Conservation (phyloP, 2,329 filamentous ascomycete species). For the Leptographium galeiforme region DNA sequence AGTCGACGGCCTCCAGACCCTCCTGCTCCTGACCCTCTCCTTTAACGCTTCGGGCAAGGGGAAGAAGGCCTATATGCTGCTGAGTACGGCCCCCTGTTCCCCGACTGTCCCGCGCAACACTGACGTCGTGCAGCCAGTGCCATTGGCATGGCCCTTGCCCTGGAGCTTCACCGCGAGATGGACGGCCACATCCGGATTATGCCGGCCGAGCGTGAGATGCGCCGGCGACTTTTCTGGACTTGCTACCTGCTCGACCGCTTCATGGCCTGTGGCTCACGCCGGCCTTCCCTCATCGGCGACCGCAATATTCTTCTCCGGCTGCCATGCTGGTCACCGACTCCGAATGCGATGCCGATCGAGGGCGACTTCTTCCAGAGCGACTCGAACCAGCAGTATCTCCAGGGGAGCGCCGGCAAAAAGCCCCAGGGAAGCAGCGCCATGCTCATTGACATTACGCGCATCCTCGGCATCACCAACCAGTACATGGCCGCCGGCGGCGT, state of each 20-base stretch:
- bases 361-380: constrained; percentile 71
- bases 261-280: constrained; percentile 64
- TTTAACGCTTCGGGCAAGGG: constrained; percentile 67
- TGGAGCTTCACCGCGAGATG: constrained; percentile 68
- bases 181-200: constrained; percentile 48
- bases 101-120: constrained; percentile 7
- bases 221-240: constrained; percentile 75
- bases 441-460: constrained; percentile 72
- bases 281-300: constrained; percentile 68
- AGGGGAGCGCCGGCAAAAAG: constrained; percentile 49
- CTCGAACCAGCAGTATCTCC: constrained; percentile 62
- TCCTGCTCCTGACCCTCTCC: constrained; percentile 61
- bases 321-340: constrained; percentile 57
- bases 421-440: constrained; percentile 65
- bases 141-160: constrained; percentile 69
- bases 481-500: constrained; percentile 78
- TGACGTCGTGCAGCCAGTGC: constrained; percentile 46
- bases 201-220: constrained; percentile 58
- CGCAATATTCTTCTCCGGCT: constrained; percentile 62
- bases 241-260: constrained; percentile 83
- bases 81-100: constrained; percentile 40
- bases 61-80: constrained; percentile 76
- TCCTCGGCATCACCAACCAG: constrained; percentile 69
- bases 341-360: constrained; percentile 49
- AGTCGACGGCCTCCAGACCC: constrained; percentile 61